Conservation (phyloP, 352 stramenopile species). For the Phytophthora vignae region DNA sequence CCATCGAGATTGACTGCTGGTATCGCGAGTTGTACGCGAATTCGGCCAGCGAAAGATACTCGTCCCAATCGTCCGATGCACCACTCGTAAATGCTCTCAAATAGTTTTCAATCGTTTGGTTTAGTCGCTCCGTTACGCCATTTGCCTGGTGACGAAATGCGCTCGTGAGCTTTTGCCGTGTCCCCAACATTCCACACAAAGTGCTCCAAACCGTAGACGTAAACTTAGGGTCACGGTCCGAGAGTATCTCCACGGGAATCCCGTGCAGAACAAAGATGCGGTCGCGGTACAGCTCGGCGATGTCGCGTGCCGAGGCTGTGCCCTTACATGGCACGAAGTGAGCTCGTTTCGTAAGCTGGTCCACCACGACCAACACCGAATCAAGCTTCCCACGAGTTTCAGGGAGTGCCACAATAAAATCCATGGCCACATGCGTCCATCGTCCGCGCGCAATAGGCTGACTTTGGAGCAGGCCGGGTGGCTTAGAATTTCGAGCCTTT, state of each 20-base stretch:
- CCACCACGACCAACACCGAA: slow-evolving; percentile 13
- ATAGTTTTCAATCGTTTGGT: not conserved
- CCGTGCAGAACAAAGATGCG: slow-evolving; percentile 3
- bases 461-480: no score
- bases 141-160: not conserved
- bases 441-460: no score
- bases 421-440: no score
- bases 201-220: not conserved
- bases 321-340: slow-evolving; percentile 15
- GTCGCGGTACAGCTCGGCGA: slow-evolving; percentile 5
- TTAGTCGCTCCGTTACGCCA: not conserved
- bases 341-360: slow-evolving; percentile 11
- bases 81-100: not conserved
- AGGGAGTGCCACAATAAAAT: no score
- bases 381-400: slow-evolving; percentile 3
- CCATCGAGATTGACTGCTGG: slow-evolving; percentile 21
- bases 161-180: not conserved
- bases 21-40: slow-evolving; percentile 18
- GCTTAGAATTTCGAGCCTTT: no score
- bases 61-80: not conserved
- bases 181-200: not conserved
- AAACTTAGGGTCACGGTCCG: not conserved
- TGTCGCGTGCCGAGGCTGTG: not conserved
- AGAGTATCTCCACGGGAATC: not conserved
- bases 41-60: not conserved